Conservation (phyloP, 2,329 filamentous ascomycete genomes). For the Tolypocladium pustulatum region DNA sequence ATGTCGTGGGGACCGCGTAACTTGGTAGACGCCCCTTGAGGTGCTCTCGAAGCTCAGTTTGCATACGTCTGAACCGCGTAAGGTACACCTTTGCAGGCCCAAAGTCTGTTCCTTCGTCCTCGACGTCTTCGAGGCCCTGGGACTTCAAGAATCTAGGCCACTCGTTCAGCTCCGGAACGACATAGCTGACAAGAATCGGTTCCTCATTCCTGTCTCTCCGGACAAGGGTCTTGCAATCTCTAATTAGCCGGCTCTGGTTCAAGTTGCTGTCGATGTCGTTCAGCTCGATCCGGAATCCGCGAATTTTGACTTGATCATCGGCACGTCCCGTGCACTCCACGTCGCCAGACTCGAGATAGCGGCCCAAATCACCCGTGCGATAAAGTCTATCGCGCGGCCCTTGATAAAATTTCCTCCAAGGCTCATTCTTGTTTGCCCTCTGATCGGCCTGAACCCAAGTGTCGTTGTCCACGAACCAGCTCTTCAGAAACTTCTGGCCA, state of each 20-base stretch:
- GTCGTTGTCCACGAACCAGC: slow-evolving; percentile 74
- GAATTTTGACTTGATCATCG: slow-evolving; percentile 90
- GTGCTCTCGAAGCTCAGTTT: slow-evolving; percentile 48
- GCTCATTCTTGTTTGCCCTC: slow-evolving; percentile 45
- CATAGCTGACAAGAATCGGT: slow-evolving; percentile 74
- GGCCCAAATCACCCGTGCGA: slow-evolving; percentile 75
- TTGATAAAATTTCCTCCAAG: slow-evolving; percentile 69
- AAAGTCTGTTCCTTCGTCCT: slow-evolving; percentile 40
- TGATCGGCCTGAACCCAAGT: slow-evolving; percentile 59
- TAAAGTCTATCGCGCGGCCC: slow-evolving; percentile 83
- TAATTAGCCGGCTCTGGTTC: slow-evolving; percentile 60
- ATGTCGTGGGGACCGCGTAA: slow-evolving; percentile 23
- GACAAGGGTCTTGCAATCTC: slow-evolving; percentile 79
- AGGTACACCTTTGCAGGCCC: slow-evolving; percentile 29
- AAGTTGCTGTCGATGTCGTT: slow-evolving; percentile 85
- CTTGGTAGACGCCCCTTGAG: slow-evolving; percentile 49
- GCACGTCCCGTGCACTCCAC: slow-evolving; percentile 71
- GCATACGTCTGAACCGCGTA: slow-evolving; percentile 34
- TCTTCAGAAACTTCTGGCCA: slow-evolving; percentile 65
- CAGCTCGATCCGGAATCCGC: slow-evolving; percentile 90
- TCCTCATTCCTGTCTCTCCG: slow-evolving; percentile 44
- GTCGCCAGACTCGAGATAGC: slow-evolving; percentile 57
- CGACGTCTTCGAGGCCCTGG: slow-evolving; percentile 40
- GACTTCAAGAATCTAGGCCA: slow-evolving; percentile 60
- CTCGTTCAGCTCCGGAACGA: slow-evolving; percentile 67